These are phyloP conservation scores for Alternaria gansuensis DNA, from an alignment of 2,329 filamentous ascomycete genomes.

Conservation along the genomic window DNA sequence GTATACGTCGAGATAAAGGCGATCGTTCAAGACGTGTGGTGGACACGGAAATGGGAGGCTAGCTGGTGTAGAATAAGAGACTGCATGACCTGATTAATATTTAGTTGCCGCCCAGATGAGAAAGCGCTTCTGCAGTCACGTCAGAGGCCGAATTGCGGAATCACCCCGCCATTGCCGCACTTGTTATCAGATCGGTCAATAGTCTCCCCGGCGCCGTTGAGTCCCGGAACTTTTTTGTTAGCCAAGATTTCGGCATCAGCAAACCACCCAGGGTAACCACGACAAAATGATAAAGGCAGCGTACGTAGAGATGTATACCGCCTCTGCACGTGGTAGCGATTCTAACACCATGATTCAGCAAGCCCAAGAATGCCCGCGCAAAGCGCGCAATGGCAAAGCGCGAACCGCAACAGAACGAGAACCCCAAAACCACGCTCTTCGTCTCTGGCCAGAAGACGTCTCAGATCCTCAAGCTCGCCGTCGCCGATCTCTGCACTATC, in stretches of 20 bases:
- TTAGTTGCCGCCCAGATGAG: slow-evolving; percentile 16
- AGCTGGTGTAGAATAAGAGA: background rate
- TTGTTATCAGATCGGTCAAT: slow-evolving; percentile 25
- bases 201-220: slow-evolving; percentile 22
- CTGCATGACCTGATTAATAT: slow-evolving; percentile 19
- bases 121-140: slow-evolving; percentile 14
- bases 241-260: slow-evolving; percentile 36
- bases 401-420: slow-evolving; percentile 87
- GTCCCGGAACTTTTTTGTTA: slow-evolving; percentile 24
- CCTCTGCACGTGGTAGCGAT: no score
- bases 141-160: slow-evolving; percentile 26
- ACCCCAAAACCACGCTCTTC: slow-evolving; percentile 88
- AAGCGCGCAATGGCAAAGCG: slow-evolving; percentile 95
- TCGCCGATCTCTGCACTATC: slow-evolving; percentile 84
- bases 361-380: slow-evolving; percentile 83
- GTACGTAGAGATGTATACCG: slow-evolving; percentile 24
- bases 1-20: background rate
- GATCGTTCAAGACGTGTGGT: background rate
- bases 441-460: slow-evolving; percentile 87
- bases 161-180: slow-evolving; percentile 15
- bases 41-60: background rate
- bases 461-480: slow-evolving; percentile 80
- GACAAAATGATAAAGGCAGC: slow-evolving; percentile 46
- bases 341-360: slow-evolving; percentile 55
- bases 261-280: slow-evolving; percentile 19